A percentile compares a stretch with the other conserved stretches of the same genome.
Evolutionary conservation across 305 asterid genomes (phyloP).

Genomic region (Striga hermonthica): DNA sequence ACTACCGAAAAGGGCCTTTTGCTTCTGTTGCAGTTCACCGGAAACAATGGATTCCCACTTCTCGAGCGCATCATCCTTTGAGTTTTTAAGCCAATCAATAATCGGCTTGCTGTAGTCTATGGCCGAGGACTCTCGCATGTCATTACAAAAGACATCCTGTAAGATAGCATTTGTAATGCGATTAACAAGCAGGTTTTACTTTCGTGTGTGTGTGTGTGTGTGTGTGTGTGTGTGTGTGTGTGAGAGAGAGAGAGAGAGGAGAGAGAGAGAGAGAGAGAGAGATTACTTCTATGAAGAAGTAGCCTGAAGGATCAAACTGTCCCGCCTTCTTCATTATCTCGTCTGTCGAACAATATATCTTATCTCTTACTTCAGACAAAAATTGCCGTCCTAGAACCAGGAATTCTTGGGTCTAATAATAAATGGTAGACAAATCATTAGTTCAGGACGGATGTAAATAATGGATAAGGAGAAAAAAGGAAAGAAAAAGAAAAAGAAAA

Average conservation of each 20-base stretch:
- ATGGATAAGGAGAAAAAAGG: slow-evolving; percentile 10
- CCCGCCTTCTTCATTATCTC: slow-evolving; percentile 71
- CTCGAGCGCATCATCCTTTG: slow-evolving; percentile 57
- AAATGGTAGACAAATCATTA: slow-evolving; percentile 29
- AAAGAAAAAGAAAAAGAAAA: slow-evolving; percentile 25
- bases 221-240: too few relatives aligned
- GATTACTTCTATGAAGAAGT: slow-evolving; percentile 80
- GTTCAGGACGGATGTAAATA: slow-evolving; percentile 11
- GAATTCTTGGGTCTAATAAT: slow-evolving; percentile 74
- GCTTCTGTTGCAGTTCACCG: slow-evolving; percentile 72
- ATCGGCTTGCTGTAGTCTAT: slow-evolving; percentile 72
- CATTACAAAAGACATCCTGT: slow-evolving; percentile 81
- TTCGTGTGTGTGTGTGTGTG: too few relatives aligned
- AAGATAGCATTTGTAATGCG: slow-evolving; percentile 26
- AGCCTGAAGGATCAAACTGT: slow-evolving; percentile 70
- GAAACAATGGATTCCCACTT: slow-evolving; percentile 75
- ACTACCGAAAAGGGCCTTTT: slow-evolving; percentile 52
- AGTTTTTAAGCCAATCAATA: slow-evolving; percentile 74
- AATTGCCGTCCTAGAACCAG: slow-evolving; percentile 76
- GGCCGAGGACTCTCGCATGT: slow-evolving; percentile 56
- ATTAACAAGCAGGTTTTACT: slow-evolving; percentile 19
- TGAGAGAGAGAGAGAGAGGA: slow-evolving; percentile 4
- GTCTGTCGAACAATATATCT: slow-evolving; percentile 75
- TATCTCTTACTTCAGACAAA: slow-evolving; percentile 78
- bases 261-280: neutral